Conservation (phyloP, 768 basidiomycete genomes). For the Amylocystis lapponica region DNA sequence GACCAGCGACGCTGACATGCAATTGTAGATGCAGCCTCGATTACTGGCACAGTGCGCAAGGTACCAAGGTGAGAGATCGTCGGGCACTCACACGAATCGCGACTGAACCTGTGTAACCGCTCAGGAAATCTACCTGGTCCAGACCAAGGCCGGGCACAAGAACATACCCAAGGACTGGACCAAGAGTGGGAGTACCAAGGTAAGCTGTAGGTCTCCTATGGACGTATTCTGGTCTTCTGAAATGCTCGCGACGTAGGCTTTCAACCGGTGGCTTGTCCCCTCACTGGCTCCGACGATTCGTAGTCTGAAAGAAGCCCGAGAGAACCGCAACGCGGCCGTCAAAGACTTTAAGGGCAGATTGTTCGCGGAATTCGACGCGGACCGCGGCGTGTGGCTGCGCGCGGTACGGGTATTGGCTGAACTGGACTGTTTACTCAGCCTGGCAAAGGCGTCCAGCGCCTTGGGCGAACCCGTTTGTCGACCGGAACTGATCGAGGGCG, state of each 20-base stretch:
- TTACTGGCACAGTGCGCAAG: conserved; percentile 75
- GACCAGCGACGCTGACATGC: conserved; percentile 35
- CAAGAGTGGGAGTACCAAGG: conserved; percentile 78
- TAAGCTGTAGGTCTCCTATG: conserved; percentile 19
- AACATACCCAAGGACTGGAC: conserved; percentile 81
- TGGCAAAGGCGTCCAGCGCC: conserved; percentile 84
- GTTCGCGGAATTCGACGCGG: conserved; percentile 76
- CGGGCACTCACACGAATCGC: too few species aligned
- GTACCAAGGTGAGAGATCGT: conserved; percentile 71
- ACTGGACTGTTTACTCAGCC: conserved; percentile 91
- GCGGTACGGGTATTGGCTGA: conserved; percentile 84
- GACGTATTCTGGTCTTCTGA: too few species aligned
- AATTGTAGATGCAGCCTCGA: conserved; percentile 37
- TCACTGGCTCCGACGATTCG: conserved; percentile 68
- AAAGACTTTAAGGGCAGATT: conserved; percentile 79
- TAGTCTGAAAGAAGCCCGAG: conserved; percentile 87
- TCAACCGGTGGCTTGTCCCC: conserved; percentile 72
- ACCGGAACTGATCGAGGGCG: conserved; percentile 79
- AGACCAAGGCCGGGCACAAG: conserved; percentile 55
- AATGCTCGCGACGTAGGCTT: conserved; percentile 60
- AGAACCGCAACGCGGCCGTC: conserved; percentile 74
- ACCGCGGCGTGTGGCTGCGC: conserved; percentile 78
- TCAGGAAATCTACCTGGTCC: conserved; percentile 88
- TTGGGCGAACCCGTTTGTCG: conserved; percentile 93
- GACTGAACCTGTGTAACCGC: neutral